These are phyloP conservation scores for Bondarzewia mesenterica DNA, from an alignment of 1,284 basidiomycete genomes.

Conservation along the genomic window DNA sequence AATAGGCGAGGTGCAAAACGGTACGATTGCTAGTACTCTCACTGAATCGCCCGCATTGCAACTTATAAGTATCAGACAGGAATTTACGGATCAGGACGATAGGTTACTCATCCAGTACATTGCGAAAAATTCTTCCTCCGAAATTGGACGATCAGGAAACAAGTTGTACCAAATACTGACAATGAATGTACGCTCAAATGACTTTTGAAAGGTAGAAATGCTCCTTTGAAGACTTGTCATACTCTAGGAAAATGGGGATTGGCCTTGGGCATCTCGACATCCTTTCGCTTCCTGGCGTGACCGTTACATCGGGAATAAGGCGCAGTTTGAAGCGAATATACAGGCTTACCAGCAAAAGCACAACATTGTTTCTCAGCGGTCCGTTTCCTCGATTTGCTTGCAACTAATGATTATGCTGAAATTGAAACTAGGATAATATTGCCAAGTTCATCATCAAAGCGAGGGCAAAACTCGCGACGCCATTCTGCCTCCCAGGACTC, in stretches of 20 bases:
- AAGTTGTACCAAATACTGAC: background rate
- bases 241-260: background rate
- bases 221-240: background rate
- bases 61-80: background rate
- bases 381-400: too few species aligned
- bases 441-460: background rate
- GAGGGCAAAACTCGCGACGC: too few species aligned
- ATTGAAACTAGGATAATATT: background rate
- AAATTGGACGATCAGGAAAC: background rate
- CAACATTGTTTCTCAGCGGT: background rate
- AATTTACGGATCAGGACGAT: background rate
- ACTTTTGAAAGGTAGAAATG: background rate
- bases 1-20: too few species aligned
- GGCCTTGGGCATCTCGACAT: constrained; percentile 3
- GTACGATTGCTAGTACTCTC: too few species aligned
- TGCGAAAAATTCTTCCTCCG: background rate
- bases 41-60: too few species aligned
- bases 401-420: background rate
- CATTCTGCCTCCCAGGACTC: too few species aligned
- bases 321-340: constrained; percentile 4
- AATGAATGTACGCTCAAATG: background rate
- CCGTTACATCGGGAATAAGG: constrained; percentile 9
- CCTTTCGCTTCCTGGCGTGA: constrained; percentile 8
- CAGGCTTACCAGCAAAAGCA: background rate
- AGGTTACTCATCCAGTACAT: background rate